Evolutionary conservation across 1,284 basidiomycete genomes (phyloP).

Genomic region (Rhodotorula sp.): DNA sequence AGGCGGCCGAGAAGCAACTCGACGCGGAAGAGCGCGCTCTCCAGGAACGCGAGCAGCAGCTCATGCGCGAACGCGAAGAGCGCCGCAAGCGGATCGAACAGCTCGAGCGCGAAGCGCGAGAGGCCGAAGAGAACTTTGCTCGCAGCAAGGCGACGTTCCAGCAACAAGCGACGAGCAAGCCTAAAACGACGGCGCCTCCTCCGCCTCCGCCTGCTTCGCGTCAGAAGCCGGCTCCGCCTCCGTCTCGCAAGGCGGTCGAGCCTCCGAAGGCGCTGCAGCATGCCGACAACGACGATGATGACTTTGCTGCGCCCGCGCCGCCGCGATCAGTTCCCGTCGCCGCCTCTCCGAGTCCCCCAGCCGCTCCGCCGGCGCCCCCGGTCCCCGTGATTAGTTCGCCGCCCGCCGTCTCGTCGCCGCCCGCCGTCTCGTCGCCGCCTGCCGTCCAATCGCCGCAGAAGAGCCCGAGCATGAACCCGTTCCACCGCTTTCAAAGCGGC

Average conservation of each 20-base stretch:
- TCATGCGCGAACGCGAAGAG: conserved; percentile 64
- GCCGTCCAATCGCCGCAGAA: conserved; percentile 5
- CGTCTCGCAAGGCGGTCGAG: conserved; percentile 5
- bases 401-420: not conserved
- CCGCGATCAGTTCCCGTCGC: conserved; percentile 47
- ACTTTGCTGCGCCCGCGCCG: conserved; percentile 44
- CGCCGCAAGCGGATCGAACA: conserved; percentile 40
- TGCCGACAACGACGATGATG: conserved; percentile 15
- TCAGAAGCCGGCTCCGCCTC: conserved; percentile 17
- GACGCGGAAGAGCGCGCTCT: conserved; percentile 71
- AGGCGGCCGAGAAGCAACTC: conserved; percentile 38
- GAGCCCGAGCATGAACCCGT: conserved; percentile 40
- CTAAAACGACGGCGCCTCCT: conserved; percentile 38
- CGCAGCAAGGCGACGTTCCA: conserved; percentile 40
- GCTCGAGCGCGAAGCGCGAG: conserved; percentile 62
- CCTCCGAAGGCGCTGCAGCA: not conserved
- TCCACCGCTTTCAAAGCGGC: conserved; percentile 31
- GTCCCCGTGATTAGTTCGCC: conserved; percentile 32
- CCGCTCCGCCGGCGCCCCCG: conserved; percentile 45
- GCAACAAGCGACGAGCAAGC: conserved; percentile 6
- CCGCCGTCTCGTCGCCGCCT: not conserved
- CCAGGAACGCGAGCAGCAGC: conserved; percentile 70
- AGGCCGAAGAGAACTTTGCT: conserved; percentile 56
- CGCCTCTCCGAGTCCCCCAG: conserved; percentile 48
- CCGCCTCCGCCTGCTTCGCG: conserved; percentile 43